Evolutionary conservation across 2,329 filamentous ascomycete species (phyloP), one percentile per base, ranked within the genome.

Genomic region (Aschersonia sp.): DNA sequence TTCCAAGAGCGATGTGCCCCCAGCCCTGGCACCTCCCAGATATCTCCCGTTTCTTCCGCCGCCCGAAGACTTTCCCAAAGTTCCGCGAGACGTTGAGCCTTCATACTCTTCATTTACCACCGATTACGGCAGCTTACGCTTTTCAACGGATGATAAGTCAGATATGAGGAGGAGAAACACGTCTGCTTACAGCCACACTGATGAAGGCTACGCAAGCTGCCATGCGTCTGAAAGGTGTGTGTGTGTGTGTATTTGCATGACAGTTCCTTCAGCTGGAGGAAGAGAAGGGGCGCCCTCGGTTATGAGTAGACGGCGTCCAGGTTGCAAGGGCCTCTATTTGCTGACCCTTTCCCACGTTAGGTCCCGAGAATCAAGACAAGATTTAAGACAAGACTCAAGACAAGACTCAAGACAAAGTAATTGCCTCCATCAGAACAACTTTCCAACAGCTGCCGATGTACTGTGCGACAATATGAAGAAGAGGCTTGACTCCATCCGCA

Each of bases 401-500:
- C 20, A 12, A 38, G 40, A 43, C 46, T 69, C 69, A 4, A 51
- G 63, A 38, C 60, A 59, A 20, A 51, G 43, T 1, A 52, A 65
- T n/a, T 72, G 76, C 45, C 64, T 72, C 48, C 69, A 70, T 51
- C 73, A 75, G 54, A 70, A 66, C 53, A 70, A 72, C 49, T 72
- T 74, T 52, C 64, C 65, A 45, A 65, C 68, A 4, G 64, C 66
- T 46, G 66, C 69, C 54, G 63, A 72, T 43, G 62, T 71, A 10
- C 70, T 77, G 47, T 71, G 73, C 50, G 70, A 66, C 50, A 67
- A 63, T 46, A 68, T 78, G 56, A 70, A 77, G 50, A 74, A 73
- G 58, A 79, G 75, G 60, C 64, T 80, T n/a, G 69, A 77, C 49
- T 66, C 69, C 1, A 60, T 68, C 40, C 65, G 69, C 40, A 65